phyloP scores from a whole-genome alignment of 2,329 filamentous ascomycete species.

The Alternaria sp. region DNA sequence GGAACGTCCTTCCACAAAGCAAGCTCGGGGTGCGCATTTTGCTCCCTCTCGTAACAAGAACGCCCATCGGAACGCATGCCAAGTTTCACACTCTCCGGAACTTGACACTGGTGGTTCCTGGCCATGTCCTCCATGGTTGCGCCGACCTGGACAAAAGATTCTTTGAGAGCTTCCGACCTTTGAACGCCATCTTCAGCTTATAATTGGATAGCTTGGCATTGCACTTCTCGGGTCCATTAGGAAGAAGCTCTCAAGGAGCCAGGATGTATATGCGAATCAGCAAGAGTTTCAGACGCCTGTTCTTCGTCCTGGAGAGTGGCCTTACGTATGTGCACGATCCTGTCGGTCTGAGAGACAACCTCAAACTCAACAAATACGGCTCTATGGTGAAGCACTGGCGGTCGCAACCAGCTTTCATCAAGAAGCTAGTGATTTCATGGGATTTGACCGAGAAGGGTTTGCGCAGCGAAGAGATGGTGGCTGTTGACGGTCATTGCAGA shows the following conservation, averaged over 20 bases:
- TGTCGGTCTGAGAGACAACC: not conserved
- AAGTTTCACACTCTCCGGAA: constrained; percentile 6
- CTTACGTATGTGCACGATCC: constrained; percentile 9
- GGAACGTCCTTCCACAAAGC: not conserved
- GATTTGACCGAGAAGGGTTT: constrained; percentile 9
- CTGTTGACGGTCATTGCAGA: constrained; percentile 3
- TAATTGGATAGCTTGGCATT: constrained; percentile 6
- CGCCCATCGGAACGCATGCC: not conserved
- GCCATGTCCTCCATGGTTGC: not conserved
- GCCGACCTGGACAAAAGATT: not conserved
- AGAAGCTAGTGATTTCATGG: constrained; percentile 9
- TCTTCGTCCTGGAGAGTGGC: constrained; percentile 8
- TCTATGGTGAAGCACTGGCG: not conserved
- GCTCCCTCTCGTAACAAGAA: constrained; percentile 1
- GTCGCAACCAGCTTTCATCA: constrained; percentile 5
- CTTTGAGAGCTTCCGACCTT: constrained; percentile 1
- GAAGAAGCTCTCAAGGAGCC: not conserved
- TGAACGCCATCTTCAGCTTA: constrained; percentile 12
- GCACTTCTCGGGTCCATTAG: not conserved
- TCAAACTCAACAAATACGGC: constrained; percentile 1
- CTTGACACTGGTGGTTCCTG: constrained; percentile 6
- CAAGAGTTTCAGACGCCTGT: not conserved
- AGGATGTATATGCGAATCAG: too few species aligned
- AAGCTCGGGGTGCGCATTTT: not conserved
- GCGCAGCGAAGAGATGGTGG: constrained; percentile 7